A percentile compares a stretch with the other conserved stretches of the same genome.
phyloP scores from a whole-genome alignment of 345 rosid genomes.

The Euclidium syriacum region DNA sequence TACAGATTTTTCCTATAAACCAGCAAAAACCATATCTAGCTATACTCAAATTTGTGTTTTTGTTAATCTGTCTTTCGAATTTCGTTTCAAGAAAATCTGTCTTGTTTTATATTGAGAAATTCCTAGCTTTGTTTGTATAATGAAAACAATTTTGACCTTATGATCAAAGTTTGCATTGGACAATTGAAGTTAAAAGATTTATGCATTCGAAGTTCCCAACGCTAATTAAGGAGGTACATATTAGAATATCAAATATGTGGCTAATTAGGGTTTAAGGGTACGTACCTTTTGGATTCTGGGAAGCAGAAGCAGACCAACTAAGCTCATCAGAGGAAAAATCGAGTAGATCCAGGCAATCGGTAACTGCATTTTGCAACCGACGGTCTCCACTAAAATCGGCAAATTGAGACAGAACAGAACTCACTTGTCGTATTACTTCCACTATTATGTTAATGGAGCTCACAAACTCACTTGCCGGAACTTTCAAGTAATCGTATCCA shows the following conservation, averaged over 20 bases:
- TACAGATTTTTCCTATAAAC: neutral
- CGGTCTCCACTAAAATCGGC: slow-evolving; percentile 41
- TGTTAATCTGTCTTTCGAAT: neutral
- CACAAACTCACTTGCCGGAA: slow-evolving; percentile 40
- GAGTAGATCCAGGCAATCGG: slow-evolving; percentile 65
- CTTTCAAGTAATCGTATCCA: slow-evolving; percentile 36
- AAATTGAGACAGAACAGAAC: slow-evolving; percentile 36
- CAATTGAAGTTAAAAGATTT: neutral
- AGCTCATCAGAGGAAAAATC: slow-evolving; percentile 57
- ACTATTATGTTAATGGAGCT: slow-evolving; percentile 37
- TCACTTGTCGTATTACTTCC: slow-evolving; percentile 35
- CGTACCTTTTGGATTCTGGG: slow-evolving; percentile 55
- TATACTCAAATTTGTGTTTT: neutral
- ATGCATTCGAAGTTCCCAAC: neutral
- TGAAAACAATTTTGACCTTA: neutral
- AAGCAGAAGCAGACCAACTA: slow-evolving; percentile 63
- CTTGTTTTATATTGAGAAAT: neutral
- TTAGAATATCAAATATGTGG: neutral
- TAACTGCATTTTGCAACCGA: slow-evolving; percentile 44
- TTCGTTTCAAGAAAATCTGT: neutral
- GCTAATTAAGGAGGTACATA: neutral
- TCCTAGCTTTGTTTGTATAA: neutral
- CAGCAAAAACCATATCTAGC: neutral
- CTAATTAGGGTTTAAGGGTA: neutral
- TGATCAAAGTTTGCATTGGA: neutral